Evolutionary conservation across 129 eudicot species (phyloP).

Genomic region (Mikania micrantha): DNA sequence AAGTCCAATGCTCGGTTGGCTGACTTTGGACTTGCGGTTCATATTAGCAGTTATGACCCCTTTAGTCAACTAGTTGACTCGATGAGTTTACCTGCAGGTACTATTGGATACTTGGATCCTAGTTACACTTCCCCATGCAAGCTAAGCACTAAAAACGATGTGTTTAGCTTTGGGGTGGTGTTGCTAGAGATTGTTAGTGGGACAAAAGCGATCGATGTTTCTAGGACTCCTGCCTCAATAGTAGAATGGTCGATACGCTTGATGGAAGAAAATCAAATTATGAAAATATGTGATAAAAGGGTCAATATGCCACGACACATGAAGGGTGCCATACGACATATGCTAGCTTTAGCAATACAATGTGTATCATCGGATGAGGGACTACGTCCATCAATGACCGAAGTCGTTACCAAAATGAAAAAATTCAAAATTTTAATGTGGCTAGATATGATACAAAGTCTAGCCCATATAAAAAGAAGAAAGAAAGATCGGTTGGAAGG

Average conservation of each 20-base stretch:
- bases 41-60: slow-evolving; percentile 7
- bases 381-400: slow-evolving; percentile 51
- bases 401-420: slow-evolving; percentile 39
- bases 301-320: slow-evolving; percentile 36
- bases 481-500: slow-evolving; percentile 4
- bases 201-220: slow-evolving; percentile 52
- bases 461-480: slow-evolving; percentile 23
- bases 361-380: slow-evolving; percentile 40
- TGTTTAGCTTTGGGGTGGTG: slow-evolving; percentile 68
- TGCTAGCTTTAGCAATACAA: slow-evolving; percentile 42
- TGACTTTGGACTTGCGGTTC: slow-evolving; percentile 56
- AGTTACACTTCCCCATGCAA: slow-evolving; percentile 56
- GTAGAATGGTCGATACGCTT: slow-evolving; percentile 55
- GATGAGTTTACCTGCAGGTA: slow-evolving; percentile 55
- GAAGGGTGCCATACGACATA: slow-evolving; percentile 26
- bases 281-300: slow-evolving; percentile 48
- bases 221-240: slow-evolving; percentile 42
- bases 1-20: slow-evolving; percentile 48
- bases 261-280: slow-evolving; percentile 8
- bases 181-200: slow-evolving; percentile 63
- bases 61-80: slow-evolving; percentile 24
- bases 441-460: slow-evolving; percentile 21
- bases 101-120: slow-evolving; percentile 80
- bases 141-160: slow-evolving; percentile 57
- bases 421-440: slow-evolving; percentile 24